phyloP scores from a whole-genome alignment of 805 yeast genomes.

The Ogataea nakhonphanomensis region DNA sequence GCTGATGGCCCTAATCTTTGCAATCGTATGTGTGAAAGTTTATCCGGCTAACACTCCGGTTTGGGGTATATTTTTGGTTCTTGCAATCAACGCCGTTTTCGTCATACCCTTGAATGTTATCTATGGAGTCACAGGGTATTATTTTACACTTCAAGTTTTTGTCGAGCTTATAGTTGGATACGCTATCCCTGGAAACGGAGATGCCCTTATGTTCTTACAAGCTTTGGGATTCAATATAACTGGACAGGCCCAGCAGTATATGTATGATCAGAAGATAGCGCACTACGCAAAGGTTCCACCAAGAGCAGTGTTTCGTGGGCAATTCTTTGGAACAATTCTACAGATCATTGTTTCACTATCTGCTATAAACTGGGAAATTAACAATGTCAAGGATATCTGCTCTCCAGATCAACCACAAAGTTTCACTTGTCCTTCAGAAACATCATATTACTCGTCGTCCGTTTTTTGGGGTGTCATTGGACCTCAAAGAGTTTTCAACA shows the following conservation, averaged over 20 bases:
- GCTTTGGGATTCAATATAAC: slow-evolving; percentile 55
- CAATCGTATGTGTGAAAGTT: slow-evolving; percentile 37
- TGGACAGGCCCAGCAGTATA: slow-evolving; percentile 49
- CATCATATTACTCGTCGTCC: slow-evolving; percentile 50
- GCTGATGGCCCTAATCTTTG: slow-evolving; percentile 41
- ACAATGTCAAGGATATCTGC: slow-evolving; percentile 42
- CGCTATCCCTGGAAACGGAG: slow-evolving; percentile 57
- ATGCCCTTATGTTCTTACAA: slow-evolving; percentile 62
- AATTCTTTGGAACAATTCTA: slow-evolving; percentile 42
- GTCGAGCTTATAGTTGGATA: slow-evolving; percentile 66
- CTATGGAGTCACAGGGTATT: slow-evolving; percentile 58
- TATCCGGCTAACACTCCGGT: slow-evolving; percentile 56
- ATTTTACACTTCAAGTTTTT: slow-evolving; percentile 57
- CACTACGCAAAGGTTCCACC: slow-evolving; percentile 68
- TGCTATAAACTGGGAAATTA: slow-evolving; percentile 38
- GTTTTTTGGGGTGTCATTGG: slow-evolving; percentile 68
- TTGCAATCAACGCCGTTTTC: slow-evolving; percentile 51
- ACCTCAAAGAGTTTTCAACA: slow-evolving; percentile 52
- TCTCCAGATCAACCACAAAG: slow-evolving; percentile 37
- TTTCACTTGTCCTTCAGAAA: slow-evolving; percentile 45
- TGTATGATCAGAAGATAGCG: slow-evolving; percentile 57
- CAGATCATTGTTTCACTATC: slow-evolving; percentile 41
- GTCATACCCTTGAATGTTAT: slow-evolving; percentile 61
- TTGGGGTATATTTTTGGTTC: slow-evolving; percentile 59
- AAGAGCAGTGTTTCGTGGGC: slow-evolving; percentile 52